Base-by-base conservation (phyloP, 768 basidiomycete genomes). In the Podaxis sp. region DNA sequence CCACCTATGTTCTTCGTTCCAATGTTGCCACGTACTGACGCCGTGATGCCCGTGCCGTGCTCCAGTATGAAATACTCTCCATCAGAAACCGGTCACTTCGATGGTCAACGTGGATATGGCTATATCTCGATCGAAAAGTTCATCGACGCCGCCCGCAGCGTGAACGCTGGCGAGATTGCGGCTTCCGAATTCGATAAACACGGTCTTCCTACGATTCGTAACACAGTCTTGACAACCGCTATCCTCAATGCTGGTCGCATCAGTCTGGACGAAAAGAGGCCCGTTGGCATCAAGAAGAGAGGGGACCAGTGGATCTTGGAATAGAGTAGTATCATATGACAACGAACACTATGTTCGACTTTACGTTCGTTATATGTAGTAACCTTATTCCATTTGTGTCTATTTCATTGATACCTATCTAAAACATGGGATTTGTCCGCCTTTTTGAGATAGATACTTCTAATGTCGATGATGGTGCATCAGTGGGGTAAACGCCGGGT, bases 101-200 rank as follows among this genome's bases (percentile, higher is more conserved):
- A 96, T 68, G 95, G 95, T 28, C 95, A 95, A 75, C 84, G 89
- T 59, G 94, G 94, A 14, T 97, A 97, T 72, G 95, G 91, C 62
- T 87, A 96, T 71, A 78, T 95, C 67, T 94, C 91, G 16, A 91
- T 95, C 66, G 93, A 93, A 74, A 95, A 91, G 74, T 95, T 95
- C 74, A 78, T 96, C 70, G 93, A 92, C 70, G 91, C 90, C 16
- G 86, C 88, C 46, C 82, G 88, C 55, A 82, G 80, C 62, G 90
- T 95, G 67, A 93, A 94, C 68, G 85, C 88, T 23, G 85, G 88
- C 6, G 69, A 78, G 57, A 76, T 83, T 54, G 81, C 82, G 69
- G 84, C 93, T 21, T 77, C 71, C 36, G 88, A 91, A 61, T 96
- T 87, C 73, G 93, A 97, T 73, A 72, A 72, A 23, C 85, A 88